A percentile compares a stretch with the other conserved stretches of the same genome.
Conservation (phyloP, 176 grass and related monocot species). For the Musa beccarii region DNA sequence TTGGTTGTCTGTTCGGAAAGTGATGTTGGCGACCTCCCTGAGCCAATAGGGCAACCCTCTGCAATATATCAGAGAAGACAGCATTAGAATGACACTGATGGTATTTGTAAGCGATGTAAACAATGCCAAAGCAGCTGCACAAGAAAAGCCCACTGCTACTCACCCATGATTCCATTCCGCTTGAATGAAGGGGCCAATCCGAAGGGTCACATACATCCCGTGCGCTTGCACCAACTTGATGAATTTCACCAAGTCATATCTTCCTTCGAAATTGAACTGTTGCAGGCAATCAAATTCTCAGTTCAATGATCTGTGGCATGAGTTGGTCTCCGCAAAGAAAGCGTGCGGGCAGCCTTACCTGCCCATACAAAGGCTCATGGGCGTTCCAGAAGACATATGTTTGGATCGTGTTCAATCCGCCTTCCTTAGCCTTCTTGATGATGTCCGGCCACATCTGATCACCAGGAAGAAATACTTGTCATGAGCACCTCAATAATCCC, state of each 20-base stretch:
- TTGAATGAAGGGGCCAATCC: conserved; percentile 74
- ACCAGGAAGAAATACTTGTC: conserved; percentile 6
- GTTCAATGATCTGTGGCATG: not conserved
- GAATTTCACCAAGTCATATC: conserved; percentile 49
- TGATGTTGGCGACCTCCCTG: conserved; percentile 53
- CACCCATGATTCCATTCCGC: conserved; percentile 93
- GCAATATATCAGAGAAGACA: conserved; percentile 7
- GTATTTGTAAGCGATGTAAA: not conserved
- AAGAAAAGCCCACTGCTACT: conserved; percentile 6
- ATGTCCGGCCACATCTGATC: conserved; percentile 65
- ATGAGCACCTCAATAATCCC: conserved; percentile 9
- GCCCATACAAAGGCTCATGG: conserved; percentile 57
- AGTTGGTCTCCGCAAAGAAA: not conserved
- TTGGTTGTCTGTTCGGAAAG: conserved; percentile 71
- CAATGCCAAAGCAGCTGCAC: not conserved
- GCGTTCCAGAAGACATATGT: conserved; percentile 89
- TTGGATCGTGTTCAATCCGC: conserved; percentile 79
- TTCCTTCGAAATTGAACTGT: conserved; percentile 74
- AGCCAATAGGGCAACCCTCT: conserved; percentile 87
- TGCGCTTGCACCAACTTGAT: conserved; percentile 46
- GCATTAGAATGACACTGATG: not conserved
- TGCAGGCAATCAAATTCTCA: conserved; percentile 1
- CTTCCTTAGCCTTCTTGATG: conserved; percentile 43
- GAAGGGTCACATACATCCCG: conserved; percentile 48
- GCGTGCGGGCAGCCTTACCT: conserved; percentile 34